Percentiles rank a stretch among this genome's conserved stretches.
These are phyloP conservation scores for Pisolithus tinctorius DNA, from an alignment of 768 basidiomycete genomes.

Conservation along the genomic window DNA sequence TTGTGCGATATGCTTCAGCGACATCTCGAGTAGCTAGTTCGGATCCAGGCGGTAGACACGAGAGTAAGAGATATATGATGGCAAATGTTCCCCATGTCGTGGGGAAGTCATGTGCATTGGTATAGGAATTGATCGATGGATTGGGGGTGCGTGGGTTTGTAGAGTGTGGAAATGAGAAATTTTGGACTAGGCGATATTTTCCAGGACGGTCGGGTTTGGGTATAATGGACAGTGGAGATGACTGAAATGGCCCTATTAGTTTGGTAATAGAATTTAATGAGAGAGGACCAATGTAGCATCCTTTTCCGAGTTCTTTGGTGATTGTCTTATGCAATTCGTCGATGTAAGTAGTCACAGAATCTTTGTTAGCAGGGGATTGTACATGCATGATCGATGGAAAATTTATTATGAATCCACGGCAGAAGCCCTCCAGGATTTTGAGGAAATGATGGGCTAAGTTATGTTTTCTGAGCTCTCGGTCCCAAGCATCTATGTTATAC, in stretches of 20 bases:
- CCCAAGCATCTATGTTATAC: not conserved
- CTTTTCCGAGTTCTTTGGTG: not conserved
- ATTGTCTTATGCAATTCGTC: too few relatives aligned
- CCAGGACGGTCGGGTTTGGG: conserved; percentile 21
- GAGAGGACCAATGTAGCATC: not conserved
- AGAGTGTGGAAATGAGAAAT: conserved; percentile 19
- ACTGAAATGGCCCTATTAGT: conserved; percentile 23
- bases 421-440: not conserved
- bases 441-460: not conserved
- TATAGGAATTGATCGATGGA: conserved; percentile 29
- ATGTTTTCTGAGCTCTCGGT: not conserved
- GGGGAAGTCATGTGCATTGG: conserved; percentile 22
- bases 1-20: conserved; percentile 31
- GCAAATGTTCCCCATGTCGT: conserved; percentile 2
- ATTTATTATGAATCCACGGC: not conserved
- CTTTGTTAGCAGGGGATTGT: too few relatives aligned
- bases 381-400: not conserved
- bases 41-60: conserved; percentile 15
- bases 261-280: conserved; percentile 2
- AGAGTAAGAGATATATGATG: conserved; percentile 2
- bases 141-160: not conserved
- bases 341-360: too few relatives aligned
- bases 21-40: conserved; percentile 27
- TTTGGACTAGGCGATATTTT: conserved; percentile 22
- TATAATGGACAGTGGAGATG: conserved; percentile 20